Evolutionary conservation across 768 basidiomycete species (phyloP).

Genomic region (Filobasidium floriforme): DNA sequence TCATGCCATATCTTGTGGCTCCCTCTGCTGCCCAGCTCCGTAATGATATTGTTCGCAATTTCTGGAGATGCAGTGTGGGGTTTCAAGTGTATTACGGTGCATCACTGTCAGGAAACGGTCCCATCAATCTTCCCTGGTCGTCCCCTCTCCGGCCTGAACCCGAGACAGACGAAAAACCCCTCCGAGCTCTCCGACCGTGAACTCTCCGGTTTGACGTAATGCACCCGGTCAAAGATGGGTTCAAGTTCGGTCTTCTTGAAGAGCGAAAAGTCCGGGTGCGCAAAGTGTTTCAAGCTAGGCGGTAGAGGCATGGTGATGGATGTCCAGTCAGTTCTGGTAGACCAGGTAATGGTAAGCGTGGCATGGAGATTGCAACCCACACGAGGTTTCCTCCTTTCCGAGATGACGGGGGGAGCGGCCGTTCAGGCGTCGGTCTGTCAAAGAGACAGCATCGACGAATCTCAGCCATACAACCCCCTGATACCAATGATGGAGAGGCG

Average conservation of each 20-base stretch:
- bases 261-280: constrained; percentile 60
- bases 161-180: constrained; percentile 77
- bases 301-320: background rate
- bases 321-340: background rate
- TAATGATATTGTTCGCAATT: too few species aligned
- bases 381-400: constrained; percentile 10
- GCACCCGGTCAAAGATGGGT: constrained; percentile 61
- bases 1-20: too few species aligned
- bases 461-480: constrained; percentile 58
- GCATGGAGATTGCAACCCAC: background rate
- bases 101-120: too few species aligned
- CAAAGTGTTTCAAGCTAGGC: constrained; percentile 73
- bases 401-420: background rate
- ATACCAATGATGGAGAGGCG: constrained; percentile 8
- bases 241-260: constrained; percentile 59
- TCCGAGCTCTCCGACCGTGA: constrained; percentile 73
- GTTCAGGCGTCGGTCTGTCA: background rate
- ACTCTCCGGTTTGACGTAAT: constrained; percentile 69
- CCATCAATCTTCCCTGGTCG: too few species aligned
- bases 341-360: background rate
- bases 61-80: too few species aligned
- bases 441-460: constrained; percentile 23
- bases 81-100: too few species aligned
- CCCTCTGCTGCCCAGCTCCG: too few species aligned
- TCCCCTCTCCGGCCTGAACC: constrained; percentile 44